Evolutionary conservation across 2,329 filamentous ascomycete species (phyloP).

Genomic region (Trichoderma sp.): DNA sequence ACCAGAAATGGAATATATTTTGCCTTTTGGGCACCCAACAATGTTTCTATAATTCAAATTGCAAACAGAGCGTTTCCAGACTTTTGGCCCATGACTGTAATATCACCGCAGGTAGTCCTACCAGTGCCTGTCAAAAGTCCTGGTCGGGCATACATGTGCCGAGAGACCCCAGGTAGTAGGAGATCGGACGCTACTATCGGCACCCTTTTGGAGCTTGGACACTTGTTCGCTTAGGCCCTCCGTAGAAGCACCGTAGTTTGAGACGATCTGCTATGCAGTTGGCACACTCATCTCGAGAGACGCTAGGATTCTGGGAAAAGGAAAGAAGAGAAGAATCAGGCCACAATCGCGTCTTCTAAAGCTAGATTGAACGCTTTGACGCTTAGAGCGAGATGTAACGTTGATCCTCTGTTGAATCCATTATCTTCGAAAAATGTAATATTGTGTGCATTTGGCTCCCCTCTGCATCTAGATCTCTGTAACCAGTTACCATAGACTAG

Average conservation of each 20-base stretch:
- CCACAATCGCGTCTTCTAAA: not conserved
- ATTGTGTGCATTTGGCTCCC: not conserved
- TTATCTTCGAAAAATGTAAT: not conserved
- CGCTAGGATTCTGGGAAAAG: not conserved
- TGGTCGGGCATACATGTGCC: constrained; percentile 6
- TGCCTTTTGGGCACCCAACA: no score
- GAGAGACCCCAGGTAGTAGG: not conserved
- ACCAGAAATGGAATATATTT: no score
- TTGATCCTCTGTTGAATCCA: not conserved
- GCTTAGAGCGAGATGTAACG: not conserved
- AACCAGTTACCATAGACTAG: not conserved
- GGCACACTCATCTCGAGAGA: not conserved
- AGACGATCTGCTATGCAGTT: not conserved
- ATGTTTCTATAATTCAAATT: no score
- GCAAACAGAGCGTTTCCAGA: no score
- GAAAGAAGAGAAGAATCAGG: not conserved
- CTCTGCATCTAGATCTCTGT: not conserved
- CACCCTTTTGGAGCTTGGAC: not conserved
- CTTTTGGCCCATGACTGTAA: no score
- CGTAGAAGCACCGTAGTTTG: constrained; percentile 11
- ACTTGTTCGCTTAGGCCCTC: not conserved
- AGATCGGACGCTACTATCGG: not conserved
- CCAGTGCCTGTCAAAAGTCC: not conserved
- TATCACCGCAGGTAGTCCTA: no score
- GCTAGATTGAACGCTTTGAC: not conserved